Base-by-base conservation (phyloP, 148 eudicot species). In the Salicornia ramosissima region DNA sequence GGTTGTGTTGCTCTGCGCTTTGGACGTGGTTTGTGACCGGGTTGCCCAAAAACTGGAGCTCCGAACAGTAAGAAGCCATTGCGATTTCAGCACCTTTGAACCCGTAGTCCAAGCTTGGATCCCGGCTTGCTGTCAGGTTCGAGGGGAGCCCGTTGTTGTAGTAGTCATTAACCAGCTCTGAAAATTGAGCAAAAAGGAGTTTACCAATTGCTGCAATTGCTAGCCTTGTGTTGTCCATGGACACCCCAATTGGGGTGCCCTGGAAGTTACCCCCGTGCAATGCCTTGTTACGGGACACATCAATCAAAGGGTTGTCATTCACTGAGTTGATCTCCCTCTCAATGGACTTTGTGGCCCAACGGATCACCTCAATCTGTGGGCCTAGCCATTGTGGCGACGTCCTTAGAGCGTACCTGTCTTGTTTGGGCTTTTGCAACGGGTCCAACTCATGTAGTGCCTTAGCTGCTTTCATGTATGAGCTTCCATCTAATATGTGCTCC, bases 351-450 rank as follows among this genome's bases (percentile, higher is more conserved):
- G 97, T 88, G 0, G 97, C 81, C 13, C 77, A 71, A 0, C 97
- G 87, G 33, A 91, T 91, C 16, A 88, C 97, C 71, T 91, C 97
- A 45, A 91, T 85, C 43, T 84, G 97, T 3, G 97, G 97, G 8
- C 97, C 97, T 1, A 91, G 86, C 97, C 97, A 91, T 40, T 91
- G 97, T 3, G 97, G 97, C 0, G 97, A 91, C 0, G 97, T 91
- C 30, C 97, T n/a, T 0, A 91, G 86, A 3, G 97, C 97, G 19
- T 91, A 91, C 3, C 97, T 71, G 62, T 91, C 97, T 29, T 88
- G 95, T 28, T 91, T 91, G 0, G 97, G 97, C 70, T 91, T 91
- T 43, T 91, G 97, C 50, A 91, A 50, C 0, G 90, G 92, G 64
- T 91, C 95, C 78, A 76, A 76, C 24, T 88, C 97, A 46, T 91